Evolutionary conservation across 805 yeast species (phyloP), one percentile per base, ranked within the genome.

Genomic region (Lipomyces anomalus): DNA sequence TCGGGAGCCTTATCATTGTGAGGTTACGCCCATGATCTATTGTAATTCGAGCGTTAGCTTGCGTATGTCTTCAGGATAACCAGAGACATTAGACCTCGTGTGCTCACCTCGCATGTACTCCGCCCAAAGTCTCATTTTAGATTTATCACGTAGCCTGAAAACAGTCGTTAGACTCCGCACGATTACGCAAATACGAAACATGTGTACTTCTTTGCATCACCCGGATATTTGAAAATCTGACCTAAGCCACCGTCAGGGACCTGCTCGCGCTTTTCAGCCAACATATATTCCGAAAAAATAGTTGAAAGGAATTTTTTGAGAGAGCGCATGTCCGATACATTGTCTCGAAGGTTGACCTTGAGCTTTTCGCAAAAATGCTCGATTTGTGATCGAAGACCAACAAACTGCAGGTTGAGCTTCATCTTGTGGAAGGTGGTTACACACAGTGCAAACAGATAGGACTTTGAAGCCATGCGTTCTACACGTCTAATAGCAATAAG

Each of bases 71-170:
- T n/a, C n/a, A n/a, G n/a, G n/a, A n/a, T n/a, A n/a, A n/a, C n/a
- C n/a, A n/a, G n/a, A n/a, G n/a, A n/a, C n/a, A n/a, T n/a, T n/a
- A n/a, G n/a, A n/a, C n/a, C n/a, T n/a, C n/a, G n/a, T n/a, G n/a
- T n/a, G n/a, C n/a, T n/a, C n/a, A n/a, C n/a, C n/a, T 46, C 82
- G 73, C 62, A 89, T 84, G 58, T 84, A 83, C 59, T 90, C 97
- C 60, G 85, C 87, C 99, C 99, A 92, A 43, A 88, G 69, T 57
- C 90, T 81, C 75, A 90, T 77, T 55, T 89, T 90, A 4, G 88
- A 72, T 56, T 85, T 82, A 60, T 90, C 97, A 44, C 86, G 77
- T 41, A 79, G 67, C 45, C 41, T 38, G 17, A 9, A 18, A 13
- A 9, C 18, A 9, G 7, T 6, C 34, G 33, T 36, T 36, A 6